Evolutionary conservation across 1,284 basidiomycete genomes (phyloP).

Genomic region (Volvariella surrecta): DNA sequence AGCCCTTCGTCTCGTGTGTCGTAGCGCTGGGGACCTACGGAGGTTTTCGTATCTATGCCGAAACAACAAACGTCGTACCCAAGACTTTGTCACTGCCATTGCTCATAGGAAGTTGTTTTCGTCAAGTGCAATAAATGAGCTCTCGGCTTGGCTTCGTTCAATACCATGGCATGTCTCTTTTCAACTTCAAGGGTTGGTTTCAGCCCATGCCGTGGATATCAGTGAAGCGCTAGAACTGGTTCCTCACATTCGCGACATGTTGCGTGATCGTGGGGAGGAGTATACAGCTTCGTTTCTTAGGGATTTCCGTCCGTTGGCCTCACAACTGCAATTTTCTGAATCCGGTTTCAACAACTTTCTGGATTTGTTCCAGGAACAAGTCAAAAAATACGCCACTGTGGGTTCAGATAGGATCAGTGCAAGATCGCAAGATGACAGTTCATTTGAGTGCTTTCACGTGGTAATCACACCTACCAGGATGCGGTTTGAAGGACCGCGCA

Average conservation of each 20-base stretch:
- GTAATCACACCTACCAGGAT: constrained; percentile 53
- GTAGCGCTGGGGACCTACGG: constrained; percentile 20
- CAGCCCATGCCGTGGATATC: constrained; percentile 32
- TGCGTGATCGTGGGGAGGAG: constrained; percentile 20
- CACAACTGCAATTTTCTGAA: constrained; percentile 21
- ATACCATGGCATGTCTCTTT: constrained; percentile 44
- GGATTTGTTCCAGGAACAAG: no score
- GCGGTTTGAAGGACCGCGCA: constrained; percentile 49
- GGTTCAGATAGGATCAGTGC: no score
- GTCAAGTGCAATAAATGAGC: constrained; percentile 17
- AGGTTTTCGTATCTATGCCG: constrained; percentile 30
- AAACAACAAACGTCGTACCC: constrained; percentile 25
- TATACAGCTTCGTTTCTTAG: constrained; percentile 32
- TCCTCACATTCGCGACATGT: constrained; percentile 23
- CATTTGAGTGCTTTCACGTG: constrained; percentile 48
- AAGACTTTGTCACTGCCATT: constrained; percentile 27
- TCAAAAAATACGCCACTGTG: no score
- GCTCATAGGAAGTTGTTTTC: constrained; percentile 38
- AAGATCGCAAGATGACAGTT: constrained; percentile 29
- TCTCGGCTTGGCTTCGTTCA: constrained; percentile 27
- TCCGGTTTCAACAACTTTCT: no score
- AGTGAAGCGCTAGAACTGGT: constrained; percentile 36
- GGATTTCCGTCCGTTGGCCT: constrained; percentile 33
- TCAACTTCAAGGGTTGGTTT: constrained; percentile 43
- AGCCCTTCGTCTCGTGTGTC: constrained; percentile 39